Evolutionary conservation across 257 asterid genomes (phyloP).

Genomic region (Solanum medicagineum): DNA sequence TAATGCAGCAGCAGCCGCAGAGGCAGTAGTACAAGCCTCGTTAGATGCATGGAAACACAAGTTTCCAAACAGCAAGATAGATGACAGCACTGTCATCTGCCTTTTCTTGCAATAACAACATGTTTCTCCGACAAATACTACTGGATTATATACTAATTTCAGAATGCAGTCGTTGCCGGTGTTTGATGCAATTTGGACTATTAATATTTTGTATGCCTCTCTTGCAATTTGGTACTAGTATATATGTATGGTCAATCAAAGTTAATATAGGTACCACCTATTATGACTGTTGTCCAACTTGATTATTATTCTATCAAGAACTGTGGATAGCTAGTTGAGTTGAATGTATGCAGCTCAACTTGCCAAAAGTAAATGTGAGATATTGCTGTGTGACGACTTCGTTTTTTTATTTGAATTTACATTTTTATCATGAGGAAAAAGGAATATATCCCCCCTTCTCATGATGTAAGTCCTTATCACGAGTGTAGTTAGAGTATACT

Average conservation of each 20-base stretch:
- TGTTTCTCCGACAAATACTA: not conserved
- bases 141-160: not conserved
- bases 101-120: slow-evolving; percentile 27
- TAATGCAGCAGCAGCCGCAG: slow-evolving; percentile 52
- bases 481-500: no score
- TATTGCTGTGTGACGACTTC: not conserved
- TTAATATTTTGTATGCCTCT: not conserved
- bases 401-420: no score
- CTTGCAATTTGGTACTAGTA: not conserved
- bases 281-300: not conserved
- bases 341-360: not conserved
- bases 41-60: slow-evolving; percentile 43
- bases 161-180: not conserved
- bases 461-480: no score
- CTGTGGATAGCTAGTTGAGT: not conserved
- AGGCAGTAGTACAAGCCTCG: slow-evolving; percentile 61
- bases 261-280: not conserved
- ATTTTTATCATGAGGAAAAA: no score
- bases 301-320: not conserved
- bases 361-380: not conserved
- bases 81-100: slow-evolving; percentile 65
- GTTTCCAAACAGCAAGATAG: slow-evolving; percentile 58
- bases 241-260: not conserved
- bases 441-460: no score
- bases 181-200: not conserved